phyloP scores from a whole-genome alignment of 495 filamentous ascomycete genomes.

The Tuber brumale region DNA sequence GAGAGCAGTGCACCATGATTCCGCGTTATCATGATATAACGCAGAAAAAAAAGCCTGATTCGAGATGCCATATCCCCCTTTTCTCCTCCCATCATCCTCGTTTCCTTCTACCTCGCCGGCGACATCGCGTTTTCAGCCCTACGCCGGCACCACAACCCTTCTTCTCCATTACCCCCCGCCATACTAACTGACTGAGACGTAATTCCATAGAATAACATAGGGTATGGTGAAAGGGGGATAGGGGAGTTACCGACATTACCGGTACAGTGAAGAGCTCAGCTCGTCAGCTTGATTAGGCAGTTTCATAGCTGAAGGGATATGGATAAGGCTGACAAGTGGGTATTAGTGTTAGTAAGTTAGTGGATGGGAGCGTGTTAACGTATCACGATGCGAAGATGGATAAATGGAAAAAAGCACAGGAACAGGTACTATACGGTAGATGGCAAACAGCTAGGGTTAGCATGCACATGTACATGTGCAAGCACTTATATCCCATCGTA shows the following conservation, averaged over 20 bases:
- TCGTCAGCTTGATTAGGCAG: background rate
- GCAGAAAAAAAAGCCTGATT: background rate
- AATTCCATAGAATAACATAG: background rate
- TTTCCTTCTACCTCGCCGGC: background rate
- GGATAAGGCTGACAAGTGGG: background rate
- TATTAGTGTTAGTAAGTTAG: background rate
- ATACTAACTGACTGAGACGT: background rate
- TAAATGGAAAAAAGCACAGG: background rate
- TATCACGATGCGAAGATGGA: background rate
- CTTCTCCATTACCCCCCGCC: background rate
- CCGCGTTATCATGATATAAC: background rate
- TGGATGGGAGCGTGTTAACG: background rate
- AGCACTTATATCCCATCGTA: background rate
- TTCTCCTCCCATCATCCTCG: background rate
- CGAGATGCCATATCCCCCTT: background rate
- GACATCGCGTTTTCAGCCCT: background rate
- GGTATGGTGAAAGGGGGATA: background rate
- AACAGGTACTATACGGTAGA: background rate
- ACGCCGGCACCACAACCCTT: background rate
- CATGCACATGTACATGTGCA: background rate
- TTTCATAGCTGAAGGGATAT: background rate
- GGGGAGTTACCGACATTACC: too few relatives aligned
- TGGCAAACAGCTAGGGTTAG: background rate
- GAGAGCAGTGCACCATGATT: background rate
- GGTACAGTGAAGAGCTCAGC: too few relatives aligned